Percentiles rank a stretch among this genome's conserved stretches.
These are phyloP conservation scores for Perkinsela sp. DNA, from an alignment of 208 protist species.

Conservation along the genomic window DNA sequence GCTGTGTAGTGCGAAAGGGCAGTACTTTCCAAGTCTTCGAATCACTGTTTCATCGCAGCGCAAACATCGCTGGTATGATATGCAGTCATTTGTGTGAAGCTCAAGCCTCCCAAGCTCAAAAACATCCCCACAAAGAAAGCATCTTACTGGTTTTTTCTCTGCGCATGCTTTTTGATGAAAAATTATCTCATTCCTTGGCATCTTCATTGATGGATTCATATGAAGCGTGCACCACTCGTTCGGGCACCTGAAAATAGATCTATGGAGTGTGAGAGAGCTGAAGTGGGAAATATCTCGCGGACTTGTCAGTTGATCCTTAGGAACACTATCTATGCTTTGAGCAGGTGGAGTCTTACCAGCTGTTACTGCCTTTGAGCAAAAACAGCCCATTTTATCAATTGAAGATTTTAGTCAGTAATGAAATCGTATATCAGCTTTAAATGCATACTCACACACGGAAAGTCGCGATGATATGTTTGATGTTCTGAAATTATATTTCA, in stretches of 20 bases:
- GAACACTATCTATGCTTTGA: too few relatives aligned
- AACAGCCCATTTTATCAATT: too few relatives aligned
- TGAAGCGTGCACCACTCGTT: not conserved
- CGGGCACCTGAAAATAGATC: not conserved
- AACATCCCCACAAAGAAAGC: conserved; percentile 20
- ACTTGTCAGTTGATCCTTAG: too few relatives aligned
- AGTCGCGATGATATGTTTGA: too few relatives aligned
- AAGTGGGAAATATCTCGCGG: too few relatives aligned
- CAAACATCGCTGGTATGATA: conserved; percentile 21
- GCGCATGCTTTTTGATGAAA: not conserved
- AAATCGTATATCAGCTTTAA: too few relatives aligned
- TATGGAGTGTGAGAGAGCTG: too few relatives aligned
- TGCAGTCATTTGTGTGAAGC: conserved; percentile 43
- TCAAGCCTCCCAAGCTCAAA: conserved; percentile 28
- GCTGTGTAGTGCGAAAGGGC: conserved; percentile 11
- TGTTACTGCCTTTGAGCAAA: too few relatives aligned
- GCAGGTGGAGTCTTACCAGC: too few relatives aligned
- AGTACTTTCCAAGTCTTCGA: conserved; percentile 27
- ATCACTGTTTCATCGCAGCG: conserved; percentile 39
- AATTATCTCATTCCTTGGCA: not conserved
- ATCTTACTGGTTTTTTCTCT: not conserved
- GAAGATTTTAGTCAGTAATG: too few relatives aligned
- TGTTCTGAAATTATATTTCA: too few relatives aligned
- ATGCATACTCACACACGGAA: too few relatives aligned
- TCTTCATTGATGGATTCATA: not conserved